Evolutionary conservation across 768 basidiomycete genomes (phyloP), one percentile per base, ranked within the genome.

Genomic region (Suillus paluster): DNA sequence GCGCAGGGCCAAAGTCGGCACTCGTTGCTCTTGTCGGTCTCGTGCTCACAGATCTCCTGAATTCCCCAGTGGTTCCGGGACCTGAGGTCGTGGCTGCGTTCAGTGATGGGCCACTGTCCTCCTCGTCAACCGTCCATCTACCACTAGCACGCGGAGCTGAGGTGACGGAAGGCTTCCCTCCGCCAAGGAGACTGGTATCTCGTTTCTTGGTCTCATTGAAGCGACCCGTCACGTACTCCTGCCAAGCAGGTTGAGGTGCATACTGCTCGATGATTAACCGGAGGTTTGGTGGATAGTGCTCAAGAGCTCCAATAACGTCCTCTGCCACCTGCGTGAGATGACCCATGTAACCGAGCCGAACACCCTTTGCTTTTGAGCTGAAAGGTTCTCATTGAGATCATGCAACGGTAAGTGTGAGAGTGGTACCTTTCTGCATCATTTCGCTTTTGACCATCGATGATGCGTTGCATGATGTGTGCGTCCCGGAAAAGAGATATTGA

Each of bases 311-410:
- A 71, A 97, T 89, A 21, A 97, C 88, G 69, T 99, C 97, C 75
- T 98, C 97, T 0, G 95, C 90, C 67, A 99, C 94, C 66, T 98
- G 86, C 14, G 91, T 92, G 17, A 99, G 83, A 73, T 99, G 96
- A 0, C 97, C 97, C 97, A 99, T 99, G 77, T 94, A 97, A 3
- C 95, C 96, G 46, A 97, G 75, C 33, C 96, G 87, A 39, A 91
- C 83, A 23, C 90, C 87, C 68, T 92, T 90, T 10, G 89, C 87
- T 73, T 89, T 88, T 46, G 84, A 73, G 65, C 90, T 92, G 68
- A 23, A 62, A 57, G 14, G 55, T 38, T 45, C 45, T 30, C 21
- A 61, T 30, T 68, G 42, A 68, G 50, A 60, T 21, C 57, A 53
- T 53, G 46, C 61, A 61, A 30, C 27, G 33, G 48, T 48, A 15